Conservation (phyloP, 352 stramenopile species). For the Globisporangium abappressorium region DNA sequence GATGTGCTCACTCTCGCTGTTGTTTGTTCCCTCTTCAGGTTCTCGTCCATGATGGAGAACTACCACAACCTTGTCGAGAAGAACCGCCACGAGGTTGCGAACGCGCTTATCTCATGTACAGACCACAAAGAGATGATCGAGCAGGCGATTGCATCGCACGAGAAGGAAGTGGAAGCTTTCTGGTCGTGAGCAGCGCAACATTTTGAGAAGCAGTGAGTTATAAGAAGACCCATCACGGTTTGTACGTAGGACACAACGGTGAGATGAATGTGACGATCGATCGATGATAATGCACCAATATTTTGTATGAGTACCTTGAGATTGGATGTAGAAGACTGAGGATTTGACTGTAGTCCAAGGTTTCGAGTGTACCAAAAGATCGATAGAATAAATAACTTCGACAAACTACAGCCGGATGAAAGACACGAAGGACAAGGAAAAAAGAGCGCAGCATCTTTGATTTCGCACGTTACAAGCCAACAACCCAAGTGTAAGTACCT, state of each 20-base stretch:
- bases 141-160: conserved; percentile 53
- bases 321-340: neutral
- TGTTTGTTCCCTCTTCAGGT: conserved; percentile 28
- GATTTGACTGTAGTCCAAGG: neutral
- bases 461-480: conserved; percentile 2
- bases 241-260: neutral
- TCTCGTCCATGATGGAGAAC: conserved; percentile 39
- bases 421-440: neutral
- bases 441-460: conserved; percentile 2
- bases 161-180: conserved; percentile 49
- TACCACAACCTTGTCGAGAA: conserved; percentile 57
- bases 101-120: conserved; percentile 60
- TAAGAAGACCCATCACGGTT: neutral
- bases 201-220: neutral
- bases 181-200: conserved; percentile 30
- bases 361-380: neutral
- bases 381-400: neutral
- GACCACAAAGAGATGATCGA: conserved; percentile 67
- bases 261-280: neutral
- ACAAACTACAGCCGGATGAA: neutral
- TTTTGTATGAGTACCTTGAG: conserved; percentile 13
- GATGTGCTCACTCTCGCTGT: conserved; percentile 8
- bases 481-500: neutral
- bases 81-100: conserved; percentile 57
- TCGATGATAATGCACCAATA: neutral